Base-by-base conservation (phyloP, 371 early-diverging fungal species). In the Mortierella sp. region DNA sequence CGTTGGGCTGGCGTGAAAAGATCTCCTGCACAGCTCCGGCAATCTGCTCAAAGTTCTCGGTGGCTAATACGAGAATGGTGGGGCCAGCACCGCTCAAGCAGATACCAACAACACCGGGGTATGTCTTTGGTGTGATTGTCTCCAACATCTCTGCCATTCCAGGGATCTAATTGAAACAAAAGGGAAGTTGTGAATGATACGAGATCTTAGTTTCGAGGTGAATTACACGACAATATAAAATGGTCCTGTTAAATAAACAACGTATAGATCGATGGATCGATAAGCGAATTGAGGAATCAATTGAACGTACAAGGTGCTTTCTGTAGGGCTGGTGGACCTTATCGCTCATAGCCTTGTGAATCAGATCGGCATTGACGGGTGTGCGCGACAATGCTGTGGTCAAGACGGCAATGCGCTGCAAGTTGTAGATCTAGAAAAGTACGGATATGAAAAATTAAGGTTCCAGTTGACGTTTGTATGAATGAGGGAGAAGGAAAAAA, bases 31-130 rank as follows among this genome's bases (percentile, higher is more conserved):
- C 93, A 28, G 91, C 89, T 34, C 87, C 77, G 16, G 95, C 97
- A 78, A 97, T 97, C 44, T 89, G 82, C 72, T 95, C 95, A 90
- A 94, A 95, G 86, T 96, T 94, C 76, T 92, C 89, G 10, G 92
- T 92, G 7, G 95, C 96, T 80, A 99, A 89, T 24, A 96, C 96
- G 70, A 99, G 90, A 60, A 98, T 96, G 26, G 98, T 97, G 19
- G 99, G 99, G 3, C 99, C 99, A 14, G 99, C 99, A 55, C 99
- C 99, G 76, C 96, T 96, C 72, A 99, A 88, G 84, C 98, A 98
- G 45, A 97, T 93, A 45, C 99, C 99, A 11, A 98, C 90, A 24
- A 98, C 88, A 10, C 98, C 99, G 3, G 96, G 97, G 34, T 92
- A 88, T 50, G 91, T 92, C 76, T 90, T 90, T 8, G 96, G 96